phyloP scores from a whole-genome alignment of 805 yeast genomes.

The Saccharomyces eubayanus region DNA sequence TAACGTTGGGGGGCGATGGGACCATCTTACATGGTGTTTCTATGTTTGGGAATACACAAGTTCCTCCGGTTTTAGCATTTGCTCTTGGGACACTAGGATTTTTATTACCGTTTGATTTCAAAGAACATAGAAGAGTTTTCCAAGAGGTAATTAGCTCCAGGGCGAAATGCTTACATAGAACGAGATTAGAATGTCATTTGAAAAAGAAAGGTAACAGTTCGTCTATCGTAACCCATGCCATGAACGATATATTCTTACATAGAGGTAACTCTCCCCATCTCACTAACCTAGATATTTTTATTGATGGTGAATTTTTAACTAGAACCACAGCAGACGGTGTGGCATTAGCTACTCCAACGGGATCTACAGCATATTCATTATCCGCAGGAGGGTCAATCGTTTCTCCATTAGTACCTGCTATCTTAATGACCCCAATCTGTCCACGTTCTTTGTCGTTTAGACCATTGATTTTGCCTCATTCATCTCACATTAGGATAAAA shows the following conservation, averaged over 20 bases:
- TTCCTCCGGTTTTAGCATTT: conserved; percentile 84
- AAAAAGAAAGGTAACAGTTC: conserved; percentile 29
- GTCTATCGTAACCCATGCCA: conserved; percentile 48
- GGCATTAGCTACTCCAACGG: conserved; percentile 82
- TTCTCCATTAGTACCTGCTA: conserved; percentile 79
- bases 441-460: conserved; percentile 87
- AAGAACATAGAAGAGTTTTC: conserved; percentile 52
- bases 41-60: conserved; percentile 56
- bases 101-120: conserved; percentile 76
- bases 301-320: conserved; percentile 78
- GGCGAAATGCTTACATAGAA: conserved; percentile 66
- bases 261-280: conserved; percentile 84
- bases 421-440: conserved; percentile 80
- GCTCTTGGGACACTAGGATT: conserved; percentile 90
- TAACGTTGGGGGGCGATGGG: conserved; percentile 95
- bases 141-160: conserved; percentile 56
- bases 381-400: conserved; percentile 90
- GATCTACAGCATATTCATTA: conserved; percentile 87
- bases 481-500: conserved; percentile 62
- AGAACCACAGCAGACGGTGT: conserved; percentile 91
- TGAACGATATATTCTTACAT: conserved; percentile 87
- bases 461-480: conserved; percentile 73
- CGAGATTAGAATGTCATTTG: conserved; percentile 71
- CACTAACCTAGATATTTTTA: conserved; percentile 72
- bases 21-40: conserved; percentile 81